phyloP scores from a whole-genome alignment of 2,329 filamentous ascomycete genomes.

The Aotearoamyces nothofagi region DNA sequence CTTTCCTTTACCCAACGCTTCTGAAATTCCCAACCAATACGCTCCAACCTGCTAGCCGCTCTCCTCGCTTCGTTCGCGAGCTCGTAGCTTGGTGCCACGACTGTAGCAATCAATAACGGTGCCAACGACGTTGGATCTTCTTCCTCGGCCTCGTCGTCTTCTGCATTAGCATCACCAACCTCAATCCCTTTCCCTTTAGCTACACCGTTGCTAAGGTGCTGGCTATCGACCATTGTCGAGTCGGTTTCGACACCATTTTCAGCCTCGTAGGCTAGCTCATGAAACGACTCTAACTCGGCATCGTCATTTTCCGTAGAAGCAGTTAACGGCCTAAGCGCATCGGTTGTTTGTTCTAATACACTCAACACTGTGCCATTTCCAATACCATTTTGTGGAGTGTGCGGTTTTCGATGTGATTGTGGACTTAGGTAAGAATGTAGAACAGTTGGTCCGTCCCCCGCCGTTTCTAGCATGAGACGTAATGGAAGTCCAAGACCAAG shows the following conservation, averaged over 20 bases:
- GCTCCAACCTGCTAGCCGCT: slow-evolving; percentile 36
- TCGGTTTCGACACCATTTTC: too few species aligned
- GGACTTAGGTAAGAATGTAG: slow-evolving; percentile 30
- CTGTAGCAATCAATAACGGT: slow-evolving; percentile 37
- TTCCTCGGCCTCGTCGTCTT: slow-evolving; percentile 5
- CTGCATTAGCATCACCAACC: slow-evolving; percentile 1
- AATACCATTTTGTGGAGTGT: too few species aligned
- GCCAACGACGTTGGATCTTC: too few species aligned
- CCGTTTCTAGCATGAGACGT: slow-evolving; percentile 43
- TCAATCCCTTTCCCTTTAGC: too few species aligned
- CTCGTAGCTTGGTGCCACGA: slow-evolving; percentile 33
- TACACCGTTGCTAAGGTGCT: too few species aligned
- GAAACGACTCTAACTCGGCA: background rate
- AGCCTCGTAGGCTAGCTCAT: too few species aligned
- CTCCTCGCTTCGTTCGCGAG: slow-evolving; percentile 34
- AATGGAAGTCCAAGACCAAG: slow-evolving; percentile 36
- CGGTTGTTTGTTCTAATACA: too few species aligned
- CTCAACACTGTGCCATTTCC: too few species aligned
- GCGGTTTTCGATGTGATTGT: slow-evolving; percentile 3
- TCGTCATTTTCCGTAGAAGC: too few species aligned
- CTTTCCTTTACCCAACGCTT: slow-evolving; percentile 30
- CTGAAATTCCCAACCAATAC: slow-evolving; percentile 38
- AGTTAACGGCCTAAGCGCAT: too few species aligned
- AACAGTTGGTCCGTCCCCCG: slow-evolving; percentile 20
- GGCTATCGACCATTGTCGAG: too few species aligned